A percentile compares a stretch with the other conserved stretches of the same genome.
These are phyloP conservation scores for Zelonia costaricensis DNA, from an alignment of 208 protist genomes.

Conservation along the genomic window DNA sequence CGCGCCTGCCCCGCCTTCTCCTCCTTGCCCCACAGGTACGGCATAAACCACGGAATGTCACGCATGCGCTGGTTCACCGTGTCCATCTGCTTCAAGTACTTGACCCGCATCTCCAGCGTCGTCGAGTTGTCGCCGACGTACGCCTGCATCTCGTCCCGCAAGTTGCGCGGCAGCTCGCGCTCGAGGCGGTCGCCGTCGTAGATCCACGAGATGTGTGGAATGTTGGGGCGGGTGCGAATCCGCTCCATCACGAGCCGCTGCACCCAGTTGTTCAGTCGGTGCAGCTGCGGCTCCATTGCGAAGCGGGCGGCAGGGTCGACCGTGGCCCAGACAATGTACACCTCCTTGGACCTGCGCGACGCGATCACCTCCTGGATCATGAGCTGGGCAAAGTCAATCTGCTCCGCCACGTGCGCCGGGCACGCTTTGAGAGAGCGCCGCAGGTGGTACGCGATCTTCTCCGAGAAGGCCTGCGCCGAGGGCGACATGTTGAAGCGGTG, in stretches of 20 bases:
- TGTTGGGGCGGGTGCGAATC: conserved; percentile 81
- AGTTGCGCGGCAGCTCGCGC: conserved; percentile 73
- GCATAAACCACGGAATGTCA: conserved; percentile 93
- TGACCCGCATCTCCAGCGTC: conserved; percentile 81
- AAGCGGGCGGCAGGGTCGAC: conserved; percentile 86
- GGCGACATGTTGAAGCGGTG: conserved; percentile 87
- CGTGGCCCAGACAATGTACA: conserved; percentile 93
- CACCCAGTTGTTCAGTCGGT: conserved; percentile 88
- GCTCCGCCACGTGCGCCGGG: conserved; percentile 83
- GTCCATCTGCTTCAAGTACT: conserved; percentile 91
- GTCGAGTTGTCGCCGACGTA: conserved; percentile 65
- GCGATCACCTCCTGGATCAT: conserved; percentile 88
- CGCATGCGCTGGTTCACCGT: conserved; percentile 91
- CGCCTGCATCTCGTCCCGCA: conserved; percentile 71
- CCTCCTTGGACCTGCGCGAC: conserved; percentile 79
- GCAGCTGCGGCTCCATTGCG: conserved; percentile 83
- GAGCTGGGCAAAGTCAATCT: conserved; percentile 91
- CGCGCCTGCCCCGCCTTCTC: conserved; percentile 73
- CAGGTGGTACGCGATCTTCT: conserved; percentile 88
- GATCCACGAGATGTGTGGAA: conserved; percentile 86
- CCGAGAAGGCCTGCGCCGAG: conserved; percentile 71
- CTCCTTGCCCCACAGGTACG: conserved; percentile 92
- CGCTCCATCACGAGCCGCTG: conserved; percentile 76
- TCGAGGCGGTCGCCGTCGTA: conserved; percentile 82
- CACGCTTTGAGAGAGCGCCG: conserved; percentile 81